These are phyloP conservation scores for Neoboletus brunneissimus DNA, from an alignment of 768 basidiomycete species.

Conservation along the genomic window DNA sequence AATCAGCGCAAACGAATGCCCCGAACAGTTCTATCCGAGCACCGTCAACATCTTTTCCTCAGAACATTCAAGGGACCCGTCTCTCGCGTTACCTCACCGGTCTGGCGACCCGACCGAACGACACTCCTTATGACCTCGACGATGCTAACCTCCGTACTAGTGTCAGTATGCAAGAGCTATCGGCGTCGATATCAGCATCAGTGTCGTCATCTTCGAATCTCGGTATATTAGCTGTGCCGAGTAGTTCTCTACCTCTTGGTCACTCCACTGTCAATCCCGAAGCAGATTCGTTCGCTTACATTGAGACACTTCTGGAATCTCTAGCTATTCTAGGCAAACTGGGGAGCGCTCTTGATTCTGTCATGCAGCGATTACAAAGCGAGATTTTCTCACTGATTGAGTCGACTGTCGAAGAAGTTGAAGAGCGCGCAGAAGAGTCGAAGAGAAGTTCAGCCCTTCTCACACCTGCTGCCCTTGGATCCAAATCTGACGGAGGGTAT, in stretches of 20 bases:
- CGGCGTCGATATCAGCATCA: constrained; percentile 20
- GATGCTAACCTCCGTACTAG: constrained; percentile 34
- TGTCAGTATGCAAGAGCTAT: constrained; percentile 18
- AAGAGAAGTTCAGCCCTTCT: constrained; percentile 45
- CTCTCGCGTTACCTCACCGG: constrained; percentile 63
- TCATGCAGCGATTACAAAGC: constrained; percentile 76
- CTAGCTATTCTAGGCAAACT: constrained; percentile 88
- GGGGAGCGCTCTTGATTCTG: constrained; percentile 75
- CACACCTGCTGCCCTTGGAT: constrained; percentile 36
- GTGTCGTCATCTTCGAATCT: constrained; percentile 27
- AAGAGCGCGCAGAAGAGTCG: constrained; percentile 83
- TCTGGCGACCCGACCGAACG: constrained; percentile 71
- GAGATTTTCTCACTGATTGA: constrained; percentile 89
- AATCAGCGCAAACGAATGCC: constrained; percentile 28
- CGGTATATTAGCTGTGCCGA: constrained; percentile 17
- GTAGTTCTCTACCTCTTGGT: constrained; percentile 19
- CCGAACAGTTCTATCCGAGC: constrained; percentile 21
- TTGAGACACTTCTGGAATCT: constrained; percentile 92
- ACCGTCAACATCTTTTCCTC: constrained; percentile 37
- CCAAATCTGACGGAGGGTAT: constrained; percentile 52
- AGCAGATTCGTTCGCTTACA: constrained; percentile 87
- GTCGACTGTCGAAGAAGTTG: constrained; percentile 83
- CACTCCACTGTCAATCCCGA: constrained; percentile 65
- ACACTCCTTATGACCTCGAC: constrained; percentile 67
- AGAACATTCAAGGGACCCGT: constrained; percentile 43